Evolutionary conservation across 2,329 filamentous ascomycete species (phyloP).

Genomic region (Capronia coronata): DNA sequence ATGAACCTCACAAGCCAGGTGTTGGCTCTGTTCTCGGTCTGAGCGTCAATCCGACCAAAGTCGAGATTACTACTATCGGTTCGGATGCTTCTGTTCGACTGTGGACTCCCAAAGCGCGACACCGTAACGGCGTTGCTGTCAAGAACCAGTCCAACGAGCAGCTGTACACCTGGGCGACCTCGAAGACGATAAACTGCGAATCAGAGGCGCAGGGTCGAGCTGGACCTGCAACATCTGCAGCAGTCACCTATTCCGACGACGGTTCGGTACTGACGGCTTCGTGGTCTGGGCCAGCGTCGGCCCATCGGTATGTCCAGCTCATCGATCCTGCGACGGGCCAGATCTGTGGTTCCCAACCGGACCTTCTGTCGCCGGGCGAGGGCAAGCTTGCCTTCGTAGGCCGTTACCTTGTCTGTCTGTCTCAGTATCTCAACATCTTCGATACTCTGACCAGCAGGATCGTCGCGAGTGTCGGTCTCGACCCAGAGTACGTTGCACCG

Average conservation of each 20-base stretch:
- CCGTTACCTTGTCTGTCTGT: constrained; percentile 67
- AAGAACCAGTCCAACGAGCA: constrained; percentile 50
- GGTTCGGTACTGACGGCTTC: constrained; percentile 65
- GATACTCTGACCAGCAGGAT: constrained; percentile 58
- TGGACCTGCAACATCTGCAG: constrained; percentile 43
- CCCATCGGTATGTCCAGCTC: constrained; percentile 61
- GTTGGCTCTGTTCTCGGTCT: constrained; percentile 61
- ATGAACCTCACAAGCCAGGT: constrained; percentile 66
- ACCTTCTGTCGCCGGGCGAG: constrained; percentile 59
- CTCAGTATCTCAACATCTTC: constrained; percentile 68
- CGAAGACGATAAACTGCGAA: constrained; percentile 40
- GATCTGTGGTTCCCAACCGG: constrained; percentile 60
- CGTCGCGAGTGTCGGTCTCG: constrained; percentile 10
- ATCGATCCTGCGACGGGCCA: constrained; percentile 65
- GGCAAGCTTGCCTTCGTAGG: constrained; percentile 65
- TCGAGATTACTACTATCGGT: constrained; percentile 78
- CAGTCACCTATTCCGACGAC: constrained; percentile 73
- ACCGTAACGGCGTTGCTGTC: constrained; percentile 52
- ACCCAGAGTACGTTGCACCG: constrained; percentile 8
- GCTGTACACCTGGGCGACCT: constrained; percentile 68
- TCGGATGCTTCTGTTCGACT: constrained; percentile 70
- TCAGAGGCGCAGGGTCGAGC: constrained; percentile 34
- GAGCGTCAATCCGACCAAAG: constrained; percentile 59
- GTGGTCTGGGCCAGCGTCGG: constrained; percentile 45
- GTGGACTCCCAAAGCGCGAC: constrained; percentile 69